Percentiles rank a stretch among this genome's conserved stretches.
Conservation (phyloP, 2,329 filamentous ascomycete genomes). For the Talaromyces pinophilus region DNA sequence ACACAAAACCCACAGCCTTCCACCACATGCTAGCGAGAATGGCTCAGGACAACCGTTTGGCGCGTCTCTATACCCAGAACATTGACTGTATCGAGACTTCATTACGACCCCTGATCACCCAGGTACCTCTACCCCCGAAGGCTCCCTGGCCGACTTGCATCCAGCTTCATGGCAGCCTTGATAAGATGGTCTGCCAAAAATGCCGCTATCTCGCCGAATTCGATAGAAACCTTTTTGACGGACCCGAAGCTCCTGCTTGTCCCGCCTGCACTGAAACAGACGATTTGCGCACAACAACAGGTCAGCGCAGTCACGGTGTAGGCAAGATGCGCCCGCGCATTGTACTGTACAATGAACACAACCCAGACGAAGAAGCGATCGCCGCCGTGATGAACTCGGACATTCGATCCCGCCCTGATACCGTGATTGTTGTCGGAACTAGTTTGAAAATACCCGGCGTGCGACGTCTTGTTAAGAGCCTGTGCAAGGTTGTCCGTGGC, state of each 20-base stretch:
- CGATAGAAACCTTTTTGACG: slow-evolving; percentile 75
- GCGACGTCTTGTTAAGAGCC: slow-evolving; percentile 81
- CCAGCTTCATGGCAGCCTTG: slow-evolving; percentile 88
- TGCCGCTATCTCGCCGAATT: slow-evolving; percentile 77
- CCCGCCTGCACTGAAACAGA: slow-evolving; percentile 73
- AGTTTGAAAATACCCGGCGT: slow-evolving; percentile 95
- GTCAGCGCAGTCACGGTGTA: slow-evolving; percentile 90
- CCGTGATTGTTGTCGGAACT: slow-evolving; percentile 91
- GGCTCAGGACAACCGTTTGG: slow-evolving; percentile 78
- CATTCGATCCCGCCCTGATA: slow-evolving; percentile 80
- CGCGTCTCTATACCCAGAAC: slow-evolving; percentile 94
- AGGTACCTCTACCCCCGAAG: slow-evolving; percentile 77
- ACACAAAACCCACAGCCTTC: slow-evolving; percentile 80
- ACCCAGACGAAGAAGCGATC: slow-evolving; percentile 95
- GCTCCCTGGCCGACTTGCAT: slow-evolving; percentile 92
- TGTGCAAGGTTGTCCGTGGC: slow-evolving; percentile 83
- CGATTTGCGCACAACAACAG: slow-evolving; percentile 71
- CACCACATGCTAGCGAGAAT: slow-evolving; percentile 92
- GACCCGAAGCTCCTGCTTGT: slow-evolving; percentile 80
- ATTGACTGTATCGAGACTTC: slow-evolving; percentile 92
- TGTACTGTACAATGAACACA: slow-evolving; percentile 95
- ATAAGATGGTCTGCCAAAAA: slow-evolving; percentile 97
- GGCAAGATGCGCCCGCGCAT: slow-evolving; percentile 87
- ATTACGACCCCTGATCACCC: slow-evolving; percentile 75
- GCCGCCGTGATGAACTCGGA: slow-evolving; percentile 86